Percentiles rank a stretch among this genome's conserved stretches.
Conservation (phyloP, 768 basidiomycete species). For the Boletus patriciae region DNA sequence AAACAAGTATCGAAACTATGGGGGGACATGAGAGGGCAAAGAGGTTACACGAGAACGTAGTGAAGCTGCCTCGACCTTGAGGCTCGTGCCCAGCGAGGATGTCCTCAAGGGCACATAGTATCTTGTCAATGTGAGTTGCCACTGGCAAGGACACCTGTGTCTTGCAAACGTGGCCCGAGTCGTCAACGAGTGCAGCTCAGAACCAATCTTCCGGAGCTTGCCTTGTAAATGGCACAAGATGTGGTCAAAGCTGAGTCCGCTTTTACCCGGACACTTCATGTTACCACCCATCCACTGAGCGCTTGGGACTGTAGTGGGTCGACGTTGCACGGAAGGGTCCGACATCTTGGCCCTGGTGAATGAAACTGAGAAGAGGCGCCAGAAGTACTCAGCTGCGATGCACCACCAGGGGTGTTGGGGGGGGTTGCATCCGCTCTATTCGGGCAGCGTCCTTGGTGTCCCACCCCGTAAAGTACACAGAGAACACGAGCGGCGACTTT, state of each 20-base stretch:
- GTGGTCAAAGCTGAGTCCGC: slow-evolving; percentile 89
- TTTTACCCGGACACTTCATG: slow-evolving; percentile 74
- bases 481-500: slow-evolving; percentile 95
- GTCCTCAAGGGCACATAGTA: no score
- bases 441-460: slow-evolving; percentile 77
- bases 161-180: no score
- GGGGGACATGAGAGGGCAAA: no score
- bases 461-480: slow-evolving; percentile 82
- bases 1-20: no score
- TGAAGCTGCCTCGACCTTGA: no score
- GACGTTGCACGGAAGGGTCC: slow-evolving; percentile 47
- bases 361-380: slow-evolving; percentile 37
- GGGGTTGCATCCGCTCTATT: slow-evolving; percentile 63
- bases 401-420: slow-evolving; percentile 27
- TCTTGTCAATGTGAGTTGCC: no score
- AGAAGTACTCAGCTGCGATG: slow-evolving; percentile 38
- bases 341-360: slow-evolving; percentile 41
- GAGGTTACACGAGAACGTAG: no score
- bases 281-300: slow-evolving; percentile 66
- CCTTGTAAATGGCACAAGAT: slow-evolving; percentile 85
- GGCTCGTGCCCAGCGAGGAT: no score
- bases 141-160: no score
- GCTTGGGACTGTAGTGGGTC: slow-evolving; percentile 61
- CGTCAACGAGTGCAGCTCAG: slow-evolving; percentile 76
- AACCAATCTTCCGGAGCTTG: slow-evolving; percentile 92